phyloP scores from a whole-genome alignment of 345 rosid genomes.

The Lepidium africanum region DNA sequence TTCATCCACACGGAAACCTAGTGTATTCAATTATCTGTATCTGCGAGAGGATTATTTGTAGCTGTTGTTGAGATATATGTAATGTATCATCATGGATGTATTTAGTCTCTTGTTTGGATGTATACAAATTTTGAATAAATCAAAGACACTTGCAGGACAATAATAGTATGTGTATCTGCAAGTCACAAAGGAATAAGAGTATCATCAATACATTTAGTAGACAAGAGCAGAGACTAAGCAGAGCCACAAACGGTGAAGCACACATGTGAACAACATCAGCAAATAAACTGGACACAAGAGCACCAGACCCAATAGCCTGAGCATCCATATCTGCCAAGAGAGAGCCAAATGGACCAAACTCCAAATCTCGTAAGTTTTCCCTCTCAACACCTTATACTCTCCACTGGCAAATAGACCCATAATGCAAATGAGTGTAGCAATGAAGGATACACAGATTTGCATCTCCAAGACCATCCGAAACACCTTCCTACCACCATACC shows the following conservation, averaged over 20 bases:
- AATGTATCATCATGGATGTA: slow-evolving; percentile 5
- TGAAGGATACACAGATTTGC: slow-evolving; percentile 24
- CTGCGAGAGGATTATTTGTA: slow-evolving; percentile 15
- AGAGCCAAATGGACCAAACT: slow-evolving; percentile 20
- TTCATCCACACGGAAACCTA: background rate
- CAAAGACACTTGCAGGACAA: slow-evolving; percentile 4
- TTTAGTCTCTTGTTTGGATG: slow-evolving; percentile 11
- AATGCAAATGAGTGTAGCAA: slow-evolving; percentile 13
- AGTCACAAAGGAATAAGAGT: slow-evolving; percentile 8
- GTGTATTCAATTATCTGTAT: background rate
- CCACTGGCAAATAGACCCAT: slow-evolving; percentile 23
- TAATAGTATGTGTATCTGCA: background rate
- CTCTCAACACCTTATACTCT: slow-evolving; percentile 22
- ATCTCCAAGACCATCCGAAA: slow-evolving; percentile 27
- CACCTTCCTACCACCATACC: slow-evolving; percentile 22
- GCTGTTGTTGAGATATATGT: slow-evolving; percentile 18
- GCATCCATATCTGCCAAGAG: slow-evolving; percentile 28
- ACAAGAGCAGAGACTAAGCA: slow-evolving; percentile 14
- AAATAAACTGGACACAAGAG: slow-evolving; percentile 18
- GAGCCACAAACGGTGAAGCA: slow-evolving; percentile 18
- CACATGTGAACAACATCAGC: slow-evolving; percentile 30
- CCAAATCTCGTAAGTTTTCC: slow-evolving; percentile 14
- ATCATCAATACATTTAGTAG: slow-evolving; percentile 4
- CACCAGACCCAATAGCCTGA: slow-evolving; percentile 23
- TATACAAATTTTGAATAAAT: slow-evolving; percentile 8